Evolutionary conservation across 2,329 filamentous ascomycete genomes (phyloP), one percentile per base, ranked within the genome.

Genomic region (Karstenula rhodostoma): DNA sequence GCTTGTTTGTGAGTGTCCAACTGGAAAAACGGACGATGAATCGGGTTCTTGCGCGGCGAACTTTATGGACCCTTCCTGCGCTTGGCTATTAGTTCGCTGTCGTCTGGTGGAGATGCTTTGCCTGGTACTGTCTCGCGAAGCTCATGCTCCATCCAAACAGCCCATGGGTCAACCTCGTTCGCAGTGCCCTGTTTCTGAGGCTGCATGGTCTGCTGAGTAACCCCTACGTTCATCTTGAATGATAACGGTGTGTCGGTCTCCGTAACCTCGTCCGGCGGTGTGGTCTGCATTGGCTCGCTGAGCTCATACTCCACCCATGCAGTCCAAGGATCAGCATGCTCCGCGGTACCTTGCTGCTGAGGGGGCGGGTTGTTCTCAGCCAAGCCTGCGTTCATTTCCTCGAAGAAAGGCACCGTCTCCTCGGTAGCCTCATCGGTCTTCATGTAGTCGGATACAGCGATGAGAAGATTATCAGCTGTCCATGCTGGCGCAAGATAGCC

Each of bases 401-500:
- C 46, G 47, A 44, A 43, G n/a, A 47, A 52, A 4, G 37, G 15
- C 35, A 44, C 33, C 15, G 47, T 40, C 2, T 56, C 22, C 19
- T 55, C 54, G 2, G 48, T 19, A 46, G 23, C 29, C 40, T 43
- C 46, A 23, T n/a, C 25, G 17, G 67, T 67, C 6, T 66, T 59
- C 52, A 73, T 56, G 22, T 71, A 74, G 22, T 62, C 67, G 8
- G 70, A 72, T 1, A 73, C 66, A 0, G 73, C 73, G 48, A 76
- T 74, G 47, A 76, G 65, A 33, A 76, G 54, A 51, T 76, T 75
- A 46, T 76, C 74, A 22, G 74, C 74, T 7, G 71, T 66, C 68
- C 66, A 73, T 37, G 74, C 67, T 13, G 72, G 74, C 0, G 70
- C 72, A 2, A 62, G 23, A 12, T 64, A 62, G 13, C 50, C 51